Base-by-base conservation (phyloP, 2,329 filamentous ascomycete species). In the Penicillium decumbens region DNA sequence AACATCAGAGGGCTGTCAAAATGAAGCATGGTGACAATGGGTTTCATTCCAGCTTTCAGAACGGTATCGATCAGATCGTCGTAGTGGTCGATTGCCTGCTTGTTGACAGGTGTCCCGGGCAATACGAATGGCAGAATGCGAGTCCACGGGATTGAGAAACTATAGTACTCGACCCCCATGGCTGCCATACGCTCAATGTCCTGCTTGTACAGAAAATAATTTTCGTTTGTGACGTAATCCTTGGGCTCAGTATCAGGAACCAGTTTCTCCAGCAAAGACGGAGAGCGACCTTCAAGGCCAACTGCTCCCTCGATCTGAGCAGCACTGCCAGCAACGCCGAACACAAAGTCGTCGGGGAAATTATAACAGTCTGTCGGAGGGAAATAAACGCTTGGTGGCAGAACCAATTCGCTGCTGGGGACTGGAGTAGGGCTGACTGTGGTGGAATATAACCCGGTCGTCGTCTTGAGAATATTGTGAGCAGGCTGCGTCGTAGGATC, bases 391-490 rank as follows among this genome's bases (percentile, higher is more conserved):
- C 68, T 61, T 0, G 81, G 80, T 0, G 80, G 81, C 0, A 81
- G 69, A 5, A 82, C 67, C 1, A 84, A 70, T 49, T 83, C 78
- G 45, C 67, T 76, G 1, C 71, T 78, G 0, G 80, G 76, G 1
- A 84, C 65, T 0, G 80, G 72, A 0, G 79, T 83, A 0, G 80
- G 78, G 3, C 68, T 71, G 1, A 80, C 79, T 0, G 80, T 83
- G 0, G 79, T 79, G 2, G 71, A 71, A 52, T 74, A 73, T n/a
- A 75, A 53, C 1, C 65, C 62, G n/a, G 65, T 62, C 13, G 65
- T 54, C 1, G 66, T 68, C 58, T 60, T 15, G 3, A 5, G 2
- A 3, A 20, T 23, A n/a, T 30, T 7, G 30, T 53, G 5, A 43
- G 41, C 12, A 32, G 25, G 3, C 1, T 10, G 7, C 33, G 4